Evolutionary conservation across 257 asterid genomes (phyloP).

Genomic region (Solanum lycopersicoides): DNA sequence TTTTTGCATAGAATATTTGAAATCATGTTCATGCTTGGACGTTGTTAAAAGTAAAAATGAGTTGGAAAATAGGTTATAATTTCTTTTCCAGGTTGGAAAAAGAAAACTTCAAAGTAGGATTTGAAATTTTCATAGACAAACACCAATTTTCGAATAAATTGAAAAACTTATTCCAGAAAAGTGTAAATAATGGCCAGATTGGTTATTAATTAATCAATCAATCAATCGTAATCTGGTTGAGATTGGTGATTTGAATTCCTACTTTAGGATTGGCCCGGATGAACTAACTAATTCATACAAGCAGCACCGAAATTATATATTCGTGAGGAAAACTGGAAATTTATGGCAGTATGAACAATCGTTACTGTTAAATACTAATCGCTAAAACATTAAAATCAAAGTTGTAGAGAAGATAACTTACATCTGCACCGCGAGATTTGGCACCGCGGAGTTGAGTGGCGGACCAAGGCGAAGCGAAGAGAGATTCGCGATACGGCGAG

Average conservation of each 20-base stretch:
- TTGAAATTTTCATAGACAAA: neutral
- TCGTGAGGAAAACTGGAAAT: neutral
- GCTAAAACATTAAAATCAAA: neutral
- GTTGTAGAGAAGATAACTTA: constrained; percentile 7
- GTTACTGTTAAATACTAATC: neutral
- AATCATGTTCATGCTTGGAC: neutral
- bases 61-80: neutral
- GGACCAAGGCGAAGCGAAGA: constrained; percentile 60
- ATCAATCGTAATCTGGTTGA: neutral
- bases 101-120: neutral
- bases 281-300: neutral
- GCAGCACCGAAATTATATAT: neutral
- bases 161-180: neutral
- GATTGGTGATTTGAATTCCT: neutral
- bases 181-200: neutral
- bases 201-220: neutral
- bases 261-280: neutral
- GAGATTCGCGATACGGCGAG: constrained; percentile 1
- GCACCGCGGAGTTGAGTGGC: constrained; percentile 69
- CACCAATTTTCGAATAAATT: neutral
- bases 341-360: neutral
- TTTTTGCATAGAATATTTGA: neutral
- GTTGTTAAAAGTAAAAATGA: neutral
- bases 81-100: neutral
- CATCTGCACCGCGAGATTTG: constrained; percentile 80